Base-by-base conservation (phyloP, 257 asterid genomes). In the Solanum microdontum region DNA sequence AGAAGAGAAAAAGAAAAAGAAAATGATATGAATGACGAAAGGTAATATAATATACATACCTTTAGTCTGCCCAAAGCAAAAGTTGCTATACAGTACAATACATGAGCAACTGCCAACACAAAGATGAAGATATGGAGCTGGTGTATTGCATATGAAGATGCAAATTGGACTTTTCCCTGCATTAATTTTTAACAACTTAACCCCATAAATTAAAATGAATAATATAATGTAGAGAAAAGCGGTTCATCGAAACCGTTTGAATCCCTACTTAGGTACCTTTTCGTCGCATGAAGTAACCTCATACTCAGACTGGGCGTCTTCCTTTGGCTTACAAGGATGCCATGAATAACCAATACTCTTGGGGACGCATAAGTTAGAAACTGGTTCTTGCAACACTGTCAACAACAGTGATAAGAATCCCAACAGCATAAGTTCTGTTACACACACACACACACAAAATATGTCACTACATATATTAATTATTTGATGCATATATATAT, bases 61-160 rank as follows among this genome's bases (percentile, higher is more conserved):
- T 89, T 87, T 8, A 89, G 88, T 32, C 83, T 73, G 33, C 90
- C 90, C 28, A 89, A 66, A 26, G 87, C 88, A 87, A 87, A 87
- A 39, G 91, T 89, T 84, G 76, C 75, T 84, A 89, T 86, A 43
- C 86, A 79, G 76, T 80, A 89, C 26, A 89, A 84, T 37, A 89
- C 66, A 82, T 89, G 91, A 58, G 84, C 83, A 77, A 85, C 34
- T 14, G 91, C 91, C 62, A 89, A 76, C 28, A 32, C 86, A 62
- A 89, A 89, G 24, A 89, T 89, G 88, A 89, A 89, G 40, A 87
- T 79, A 45, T 89, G 91, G 64, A 89, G 91, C 36, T 89, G 88
- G 86, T 89, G 90, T 48, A 89, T 32, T 83, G 85, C 91, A 82
- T 82, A 79, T 17, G 85, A 86, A n/a, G 91, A 89, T 37, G 88